Base-by-base conservation (phyloP, 1,284 basidiomycete genomes). In the Meripilus lineatus region DNA sequence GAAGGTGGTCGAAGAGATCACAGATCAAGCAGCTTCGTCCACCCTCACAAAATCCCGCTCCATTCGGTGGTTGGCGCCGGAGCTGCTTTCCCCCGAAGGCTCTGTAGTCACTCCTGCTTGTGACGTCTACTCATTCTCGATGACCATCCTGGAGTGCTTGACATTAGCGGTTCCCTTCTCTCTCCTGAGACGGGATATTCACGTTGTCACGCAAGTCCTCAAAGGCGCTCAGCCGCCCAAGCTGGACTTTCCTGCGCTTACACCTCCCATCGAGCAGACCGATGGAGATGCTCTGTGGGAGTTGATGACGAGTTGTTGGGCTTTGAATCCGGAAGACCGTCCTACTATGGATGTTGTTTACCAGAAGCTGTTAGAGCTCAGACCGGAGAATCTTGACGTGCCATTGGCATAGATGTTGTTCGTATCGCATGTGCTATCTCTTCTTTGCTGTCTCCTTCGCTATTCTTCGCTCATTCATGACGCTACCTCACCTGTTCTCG, bases 121-220 rank as follows among this genome's bases (percentile, higher is more conserved):
- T 17, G 79, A 81, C 51, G 61, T 71, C 0, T 81, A 77, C 51
- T 74, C 76, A 3, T 79, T 72, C 44, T 72, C 70, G 5, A 81
- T 81, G 79, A 66, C 72, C 13, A 65, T 76, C 35, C 62, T 79
- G n/a, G 78, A 81, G 51, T 66, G 79, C 37, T 54, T 75, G 32
- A 79, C 75, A n/a, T n/a, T n/a, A n/a, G n/a, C n/a, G n/a, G n/a
- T n/a, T n/a, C 78, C 78, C 0, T 80, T 71, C 52, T 57, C 69
- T 6, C 63, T 75, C 42, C 64, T 63, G 37, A 71, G 59, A 50
- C 62, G 69, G 18, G 74, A 77, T 49, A 60, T 71, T 13, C 58
- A 65, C 20, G 75, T 80, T 25, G 66, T 78, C 34, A 63, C 61
- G 44, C 68, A 69, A 45, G 62, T 78, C 18, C 48, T 63, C 2